A percentile compares a stretch with the other conserved stretches of the same genome.
Conservation (phyloP, 139 green algal genomes). For the Auxenochlorella pyrenoidosa region DNA sequence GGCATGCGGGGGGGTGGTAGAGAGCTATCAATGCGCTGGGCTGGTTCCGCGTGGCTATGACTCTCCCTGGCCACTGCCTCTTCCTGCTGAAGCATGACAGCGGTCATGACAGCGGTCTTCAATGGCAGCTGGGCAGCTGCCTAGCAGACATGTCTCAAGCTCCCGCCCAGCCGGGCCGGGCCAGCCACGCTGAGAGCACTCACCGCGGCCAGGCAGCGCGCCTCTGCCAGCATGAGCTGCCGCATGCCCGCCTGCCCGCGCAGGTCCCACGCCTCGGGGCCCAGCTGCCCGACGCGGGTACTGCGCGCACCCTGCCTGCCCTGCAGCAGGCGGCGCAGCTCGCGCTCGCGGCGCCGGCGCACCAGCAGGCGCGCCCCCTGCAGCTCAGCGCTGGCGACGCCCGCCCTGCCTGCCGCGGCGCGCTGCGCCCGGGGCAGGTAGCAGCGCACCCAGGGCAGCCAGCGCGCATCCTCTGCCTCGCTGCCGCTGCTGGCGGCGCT, state of each 20-base stretch:
- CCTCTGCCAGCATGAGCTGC: neutral
- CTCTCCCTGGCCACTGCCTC: too few species aligned
- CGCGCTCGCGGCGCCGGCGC: neutral
- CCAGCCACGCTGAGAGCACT: neutral
- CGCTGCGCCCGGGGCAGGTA: slow-evolving; percentile 2
- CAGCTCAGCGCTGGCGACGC: neutral
- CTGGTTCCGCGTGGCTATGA: too few species aligned
- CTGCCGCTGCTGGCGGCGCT: neutral
- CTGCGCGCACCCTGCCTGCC: neutral
- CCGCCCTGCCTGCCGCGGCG: neutral
- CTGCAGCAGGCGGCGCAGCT: neutral
- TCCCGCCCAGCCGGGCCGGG: too few species aligned
- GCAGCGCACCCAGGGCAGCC: slow-evolving; percentile 24
- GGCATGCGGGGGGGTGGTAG: neutral
- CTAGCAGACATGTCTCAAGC: too few species aligned
- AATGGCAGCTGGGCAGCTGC: too few species aligned
- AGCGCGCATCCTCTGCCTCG: neutral
- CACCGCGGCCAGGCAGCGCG: slow-evolving; percentile 23
- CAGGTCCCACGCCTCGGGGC: neutral
- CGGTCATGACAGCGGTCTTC: too few species aligned
- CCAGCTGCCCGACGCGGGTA: neutral
- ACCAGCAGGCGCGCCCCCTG: neutral
- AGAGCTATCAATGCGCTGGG: neutral
- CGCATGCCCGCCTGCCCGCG: neutral
- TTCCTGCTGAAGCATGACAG: neutral